Conservation (phyloP, 2,329 filamentous ascomycete species). For the Aspergillus amoenus region DNA sequence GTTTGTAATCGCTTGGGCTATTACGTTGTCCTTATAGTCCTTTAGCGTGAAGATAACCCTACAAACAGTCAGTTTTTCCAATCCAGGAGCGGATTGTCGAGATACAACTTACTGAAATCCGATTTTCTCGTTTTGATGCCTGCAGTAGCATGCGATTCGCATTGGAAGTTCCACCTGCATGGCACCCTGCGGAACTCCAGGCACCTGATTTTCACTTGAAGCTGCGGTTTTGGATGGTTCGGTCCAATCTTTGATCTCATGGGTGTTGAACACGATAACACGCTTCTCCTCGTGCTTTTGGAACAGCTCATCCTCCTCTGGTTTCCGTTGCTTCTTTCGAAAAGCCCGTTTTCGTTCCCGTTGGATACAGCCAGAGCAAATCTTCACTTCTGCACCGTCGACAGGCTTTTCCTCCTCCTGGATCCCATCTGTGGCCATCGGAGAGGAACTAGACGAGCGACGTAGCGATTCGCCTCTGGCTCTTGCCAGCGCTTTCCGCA, state of each 20-base stretch:
- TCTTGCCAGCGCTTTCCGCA: constrained; percentile 64
- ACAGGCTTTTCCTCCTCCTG: constrained; percentile 71
- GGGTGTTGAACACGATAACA: constrained; percentile 88
- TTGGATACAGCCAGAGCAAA: constrained; percentile 87
- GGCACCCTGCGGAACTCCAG: constrained; percentile 52
- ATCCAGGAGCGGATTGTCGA: background rate
- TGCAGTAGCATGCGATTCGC: constrained; percentile 96
- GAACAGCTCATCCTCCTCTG: constrained; percentile 88
- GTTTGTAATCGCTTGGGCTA: constrained; percentile 81
- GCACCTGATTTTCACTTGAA: constrained; percentile 34
- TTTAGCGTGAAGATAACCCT: constrained; percentile 92
- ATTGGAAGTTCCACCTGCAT: constrained; percentile 84
- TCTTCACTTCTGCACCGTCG: constrained; percentile 90
- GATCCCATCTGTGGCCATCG: constrained; percentile 47
- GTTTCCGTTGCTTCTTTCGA: constrained; percentile 89
- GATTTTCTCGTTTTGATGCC: constrained; percentile 89
- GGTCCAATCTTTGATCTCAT: constrained; percentile 82
- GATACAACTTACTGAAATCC: constrained; percentile 64
- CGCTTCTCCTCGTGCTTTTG: constrained; percentile 74
- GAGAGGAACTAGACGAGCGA: constrained; percentile 42
- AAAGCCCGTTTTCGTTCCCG: constrained; percentile 88
- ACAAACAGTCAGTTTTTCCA: constrained; percentile 20
- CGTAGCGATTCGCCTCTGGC: constrained; percentile 46
- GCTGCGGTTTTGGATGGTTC: constrained; percentile 57
- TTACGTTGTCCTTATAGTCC: constrained; percentile 70